Evolutionary conservation across 2,329 filamentous ascomycete genomes (phyloP).

Genomic region (Sporothrix mexicana): DNA sequence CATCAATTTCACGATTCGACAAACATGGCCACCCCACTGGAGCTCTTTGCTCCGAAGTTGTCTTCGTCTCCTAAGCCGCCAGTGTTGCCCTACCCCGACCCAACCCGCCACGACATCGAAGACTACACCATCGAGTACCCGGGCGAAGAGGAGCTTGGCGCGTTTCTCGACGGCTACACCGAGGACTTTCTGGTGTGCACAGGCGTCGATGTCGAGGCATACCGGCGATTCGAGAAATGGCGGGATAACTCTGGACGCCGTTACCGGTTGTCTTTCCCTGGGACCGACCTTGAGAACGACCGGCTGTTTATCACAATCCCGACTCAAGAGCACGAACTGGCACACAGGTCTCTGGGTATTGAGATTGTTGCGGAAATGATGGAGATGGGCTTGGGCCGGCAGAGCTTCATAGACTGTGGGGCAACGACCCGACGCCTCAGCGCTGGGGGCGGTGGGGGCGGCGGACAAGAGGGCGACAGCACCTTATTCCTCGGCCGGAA

Average conservation of each 20-base stretch:
- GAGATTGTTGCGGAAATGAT: background rate
- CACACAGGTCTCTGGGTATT: background rate
- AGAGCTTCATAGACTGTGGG: background rate
- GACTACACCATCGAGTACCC: background rate
- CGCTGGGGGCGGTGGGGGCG: background rate
- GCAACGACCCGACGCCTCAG: background rate
- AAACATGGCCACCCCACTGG: background rate
- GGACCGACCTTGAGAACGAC: background rate
- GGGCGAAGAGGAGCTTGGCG: constrained; percentile 2
- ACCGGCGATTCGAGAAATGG: background rate
- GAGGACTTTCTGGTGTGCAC: background rate
- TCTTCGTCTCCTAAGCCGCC: background rate
- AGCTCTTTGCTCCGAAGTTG: background rate
- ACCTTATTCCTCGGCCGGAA: background rate
- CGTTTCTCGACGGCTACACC: background rate
- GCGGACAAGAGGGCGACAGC: background rate
- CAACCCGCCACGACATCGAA: background rate
- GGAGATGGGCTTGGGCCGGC: background rate
- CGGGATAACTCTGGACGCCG: background rate
- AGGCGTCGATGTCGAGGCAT: background rate
- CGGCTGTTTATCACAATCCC: background rate
- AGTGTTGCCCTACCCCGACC: background rate
- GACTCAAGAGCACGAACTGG: background rate
- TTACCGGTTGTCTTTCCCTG: background rate
- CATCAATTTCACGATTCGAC: background rate